Conservation (phyloP, 768 basidiomycete genomes). For the Amanita inopinata region DNA sequence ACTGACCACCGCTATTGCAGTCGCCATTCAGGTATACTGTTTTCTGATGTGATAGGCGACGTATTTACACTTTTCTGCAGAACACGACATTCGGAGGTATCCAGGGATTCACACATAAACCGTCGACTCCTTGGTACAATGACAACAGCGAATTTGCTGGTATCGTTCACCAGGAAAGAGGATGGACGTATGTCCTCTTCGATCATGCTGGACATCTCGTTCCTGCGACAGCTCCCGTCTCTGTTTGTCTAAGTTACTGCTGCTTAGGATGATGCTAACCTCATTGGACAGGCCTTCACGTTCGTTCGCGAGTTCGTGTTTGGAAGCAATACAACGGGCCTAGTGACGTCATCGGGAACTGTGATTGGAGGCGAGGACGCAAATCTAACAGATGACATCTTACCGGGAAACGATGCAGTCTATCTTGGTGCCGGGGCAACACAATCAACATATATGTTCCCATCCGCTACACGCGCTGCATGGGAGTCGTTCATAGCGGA, state of each 20-base stretch:
- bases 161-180: conserved; percentile 66
- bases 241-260: conserved; percentile 22
- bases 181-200: conserved; percentile 46
- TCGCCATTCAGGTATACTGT: conserved; percentile 41
- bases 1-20: conserved; percentile 21
- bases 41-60: not conserved
- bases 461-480: conserved; percentile 43
- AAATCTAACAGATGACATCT: conserved; percentile 31
- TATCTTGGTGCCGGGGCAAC: conserved; percentile 42
- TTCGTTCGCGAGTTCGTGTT: conserved; percentile 62
- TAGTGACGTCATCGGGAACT: conserved; percentile 30
- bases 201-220: conserved; percentile 34
- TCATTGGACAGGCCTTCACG: conserved; percentile 37
- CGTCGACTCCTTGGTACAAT: conserved; percentile 59
- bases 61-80: conserved; percentile 21
- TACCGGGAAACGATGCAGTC: conserved; percentile 49
- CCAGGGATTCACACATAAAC: conserved; percentile 61
- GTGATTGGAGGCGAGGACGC: conserved; percentile 42
- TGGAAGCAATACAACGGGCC: conserved; percentile 50
- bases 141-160: conserved; percentile 52
- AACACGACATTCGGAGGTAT: conserved; percentile 76
- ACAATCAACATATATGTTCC: conserved; percentile 44
- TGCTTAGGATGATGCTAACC: conserved; percentile 2
- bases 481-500: conserved; percentile 40
- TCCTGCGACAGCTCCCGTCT: conserved; percentile 23